These are phyloP conservation scores for Rhodotorula babjevae DNA, from an alignment of 768 basidiomycete species.

Conservation along the genomic window DNA sequence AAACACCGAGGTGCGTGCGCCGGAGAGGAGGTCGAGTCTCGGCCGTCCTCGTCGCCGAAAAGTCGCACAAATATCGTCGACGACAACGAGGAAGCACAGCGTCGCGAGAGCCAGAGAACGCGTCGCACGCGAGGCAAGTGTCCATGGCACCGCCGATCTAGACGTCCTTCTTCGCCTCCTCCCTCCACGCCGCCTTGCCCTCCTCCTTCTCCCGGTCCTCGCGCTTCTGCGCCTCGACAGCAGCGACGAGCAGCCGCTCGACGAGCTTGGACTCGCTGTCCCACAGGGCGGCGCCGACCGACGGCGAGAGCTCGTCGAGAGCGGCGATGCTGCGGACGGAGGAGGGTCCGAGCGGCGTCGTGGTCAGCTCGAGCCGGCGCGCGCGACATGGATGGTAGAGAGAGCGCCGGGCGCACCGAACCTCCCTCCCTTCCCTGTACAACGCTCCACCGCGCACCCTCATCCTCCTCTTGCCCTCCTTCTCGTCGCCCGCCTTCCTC, in stretches of 20 bases:
- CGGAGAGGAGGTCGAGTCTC: too few species aligned
- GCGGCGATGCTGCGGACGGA: background rate
- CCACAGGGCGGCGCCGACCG: slow-evolving; percentile 11
- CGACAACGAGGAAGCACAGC: background rate
- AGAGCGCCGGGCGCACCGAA: slow-evolving; percentile 6
- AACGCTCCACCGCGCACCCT: slow-evolving; percentile 12
- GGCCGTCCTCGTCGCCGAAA: too few species aligned
- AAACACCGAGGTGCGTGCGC: too few species aligned
- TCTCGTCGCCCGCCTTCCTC: background rate
- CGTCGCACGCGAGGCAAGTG: background rate
- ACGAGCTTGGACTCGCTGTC: slow-evolving; percentile 20
- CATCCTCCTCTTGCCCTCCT: slow-evolving; percentile 8
- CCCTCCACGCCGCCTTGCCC: background rate
- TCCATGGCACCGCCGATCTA: background rate
- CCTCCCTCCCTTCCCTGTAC: slow-evolving; percentile 30
- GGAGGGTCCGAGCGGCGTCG: too few species aligned
- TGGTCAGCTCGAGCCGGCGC: background rate
- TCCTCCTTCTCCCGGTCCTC: background rate
- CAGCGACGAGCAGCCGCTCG: slow-evolving; percentile 14
- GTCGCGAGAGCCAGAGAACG: background rate
- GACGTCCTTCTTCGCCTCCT: background rate
- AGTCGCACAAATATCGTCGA: too few species aligned
- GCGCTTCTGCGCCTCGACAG: background rate
- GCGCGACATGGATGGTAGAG: background rate
- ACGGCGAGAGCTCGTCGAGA: slow-evolving; percentile 8